Conservation (phyloP, 768 basidiomycete genomes). For the Lyophyllum atratum region DNA sequence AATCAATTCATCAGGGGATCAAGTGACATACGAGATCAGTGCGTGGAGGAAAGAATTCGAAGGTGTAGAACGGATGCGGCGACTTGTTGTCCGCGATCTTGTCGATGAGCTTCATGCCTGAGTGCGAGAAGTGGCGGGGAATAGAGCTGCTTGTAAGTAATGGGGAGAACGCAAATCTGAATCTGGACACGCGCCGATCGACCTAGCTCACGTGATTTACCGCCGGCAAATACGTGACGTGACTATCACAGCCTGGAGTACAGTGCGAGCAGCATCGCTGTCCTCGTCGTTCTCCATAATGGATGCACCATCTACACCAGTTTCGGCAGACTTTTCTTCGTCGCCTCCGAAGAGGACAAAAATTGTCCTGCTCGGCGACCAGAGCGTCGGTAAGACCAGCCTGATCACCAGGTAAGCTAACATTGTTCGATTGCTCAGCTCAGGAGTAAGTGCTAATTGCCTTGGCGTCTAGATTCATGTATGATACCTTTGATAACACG, state of each 20-base stretch:
- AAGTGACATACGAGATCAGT: constrained; percentile 71
- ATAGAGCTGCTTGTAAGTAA: not conserved
- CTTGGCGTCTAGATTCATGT: constrained; percentile 78
- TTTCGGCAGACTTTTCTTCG: constrained; percentile 82
- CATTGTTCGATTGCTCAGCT: constrained; percentile 10
- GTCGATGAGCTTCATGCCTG: constrained; percentile 70
- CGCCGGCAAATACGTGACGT: constrained; percentile 11
- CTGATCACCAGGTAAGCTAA: constrained; percentile 85
- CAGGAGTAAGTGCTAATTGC: constrained; percentile 4
- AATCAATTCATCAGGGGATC: not conserved
- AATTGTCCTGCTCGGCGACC: constrained; percentile 94
- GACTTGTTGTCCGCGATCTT: constrained; percentile 54
- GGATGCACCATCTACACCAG: constrained; percentile 64
- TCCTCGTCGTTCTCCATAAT: constrained; percentile 24
- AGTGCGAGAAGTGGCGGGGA: not conserved
- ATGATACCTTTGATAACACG: constrained; percentile 99
- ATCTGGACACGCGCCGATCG: constrained; percentile 8
- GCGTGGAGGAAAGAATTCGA: constrained; percentile 97
- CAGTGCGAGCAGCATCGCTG: constrained; percentile 7
- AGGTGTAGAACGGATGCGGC: constrained; percentile 78
- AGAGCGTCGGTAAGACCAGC: constrained; percentile 98
- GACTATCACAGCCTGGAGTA: constrained; percentile 9
- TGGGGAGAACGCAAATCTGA: not conserved
- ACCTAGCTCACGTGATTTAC: constrained; percentile 14
- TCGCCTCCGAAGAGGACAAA: constrained; percentile 93